These are phyloP conservation scores for Hanseniaspora valbyensis DNA, from an alignment of 805 yeast genomes.

Conservation along the genomic window DNA sequence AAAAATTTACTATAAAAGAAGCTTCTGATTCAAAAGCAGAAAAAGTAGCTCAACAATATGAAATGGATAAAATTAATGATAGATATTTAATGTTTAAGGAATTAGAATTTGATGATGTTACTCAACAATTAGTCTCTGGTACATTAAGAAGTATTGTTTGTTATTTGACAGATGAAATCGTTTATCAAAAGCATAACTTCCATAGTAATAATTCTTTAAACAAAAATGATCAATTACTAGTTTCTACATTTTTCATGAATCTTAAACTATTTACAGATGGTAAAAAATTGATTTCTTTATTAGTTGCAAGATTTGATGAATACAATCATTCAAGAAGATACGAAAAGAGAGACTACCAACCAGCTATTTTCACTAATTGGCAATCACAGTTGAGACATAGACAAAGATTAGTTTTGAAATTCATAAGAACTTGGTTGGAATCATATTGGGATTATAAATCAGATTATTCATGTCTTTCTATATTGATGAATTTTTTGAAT, in stretches of 20 bases:
- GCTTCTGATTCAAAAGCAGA: neutral
- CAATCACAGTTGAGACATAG: constrained; percentile 45
- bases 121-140: constrained; percentile 16
- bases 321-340: constrained; percentile 30
- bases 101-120: constrained; percentile 33
- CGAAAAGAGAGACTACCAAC: constrained; percentile 27
- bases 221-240: constrained; percentile 56
- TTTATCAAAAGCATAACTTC: constrained; percentile 49
- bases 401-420: constrained; percentile 53
- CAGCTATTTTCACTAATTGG: constrained; percentile 10
- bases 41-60: constrained; percentile 16
- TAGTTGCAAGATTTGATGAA: constrained; percentile 55
- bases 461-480: constrained; percentile 54
- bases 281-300: constrained; percentile 53
- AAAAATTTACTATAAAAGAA: constrained; percentile 15
- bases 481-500: constrained; percentile 65
- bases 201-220: constrained; percentile 29
- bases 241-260: constrained; percentile 65
- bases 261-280: constrained; percentile 63
- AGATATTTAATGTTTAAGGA: constrained; percentile 24
- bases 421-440: constrained; percentile 78
- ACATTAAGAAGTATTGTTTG: constrained; percentile 29
- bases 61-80: constrained; percentile 19
- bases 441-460: constrained; percentile 67
- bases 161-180: constrained; percentile 37